Percentiles rank a stretch among this genome's conserved stretches.
phyloP scores from a whole-genome alignment of 306 rosid genomes.

The Fagus sylvatica region DNA sequence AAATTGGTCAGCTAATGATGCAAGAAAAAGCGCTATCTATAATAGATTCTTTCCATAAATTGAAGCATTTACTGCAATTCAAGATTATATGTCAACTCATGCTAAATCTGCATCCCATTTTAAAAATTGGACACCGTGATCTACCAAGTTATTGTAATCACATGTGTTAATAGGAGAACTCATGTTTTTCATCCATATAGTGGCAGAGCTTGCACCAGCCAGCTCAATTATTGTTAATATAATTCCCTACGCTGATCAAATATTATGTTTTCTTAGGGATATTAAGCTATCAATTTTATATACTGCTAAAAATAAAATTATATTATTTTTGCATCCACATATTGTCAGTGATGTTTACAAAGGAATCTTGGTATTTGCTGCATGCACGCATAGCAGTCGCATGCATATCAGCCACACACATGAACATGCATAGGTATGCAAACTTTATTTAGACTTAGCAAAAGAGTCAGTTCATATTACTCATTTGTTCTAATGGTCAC shows the following conservation, averaged over 20 bases:
- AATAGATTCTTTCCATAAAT: neutral
- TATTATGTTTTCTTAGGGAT: too few species aligned
- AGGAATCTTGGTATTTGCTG: conserved; percentile 5
- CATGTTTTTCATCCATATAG: neutral
- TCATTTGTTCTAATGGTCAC: conserved; percentile 11
- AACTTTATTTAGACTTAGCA: neutral
- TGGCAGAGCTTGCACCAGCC: neutral
- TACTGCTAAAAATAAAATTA: too few species aligned
- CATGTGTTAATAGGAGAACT: neutral
- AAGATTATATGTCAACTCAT: too few species aligned
- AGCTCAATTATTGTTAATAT: neutral
- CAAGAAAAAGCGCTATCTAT: neutral
- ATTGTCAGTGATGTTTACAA: neutral
- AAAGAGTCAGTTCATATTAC: neutral
- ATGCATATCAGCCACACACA: neutral
- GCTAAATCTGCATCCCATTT: neutral
- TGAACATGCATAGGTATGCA: conserved; percentile 1
- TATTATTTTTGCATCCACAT: neutral
- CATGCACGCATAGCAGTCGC: neutral
- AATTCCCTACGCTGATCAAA: neutral
- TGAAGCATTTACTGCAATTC: too few species aligned
- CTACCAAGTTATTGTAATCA: neutral
- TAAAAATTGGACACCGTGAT: neutral
- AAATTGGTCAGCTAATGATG: neutral
- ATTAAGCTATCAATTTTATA: too few species aligned